Evolutionary conservation across 73 alveolate genomes (phyloP).

Genomic region (Stentor coeruleus): DNA sequence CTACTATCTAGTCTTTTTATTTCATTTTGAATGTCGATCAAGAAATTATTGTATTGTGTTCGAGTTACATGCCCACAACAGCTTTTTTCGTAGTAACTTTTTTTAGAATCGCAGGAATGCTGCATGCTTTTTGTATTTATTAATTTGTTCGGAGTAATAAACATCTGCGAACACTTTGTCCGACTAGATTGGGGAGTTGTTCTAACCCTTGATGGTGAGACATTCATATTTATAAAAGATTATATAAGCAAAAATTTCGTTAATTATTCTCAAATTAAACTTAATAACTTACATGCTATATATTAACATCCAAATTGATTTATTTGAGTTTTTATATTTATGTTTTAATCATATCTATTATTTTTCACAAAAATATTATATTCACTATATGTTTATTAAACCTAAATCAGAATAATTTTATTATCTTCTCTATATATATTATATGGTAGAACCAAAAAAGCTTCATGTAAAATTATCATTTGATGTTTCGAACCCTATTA

Average conservation of each 20-base stretch:
- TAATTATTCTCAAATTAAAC: too few relatives aligned
- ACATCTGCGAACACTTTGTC: not conserved
- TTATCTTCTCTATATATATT: too few relatives aligned
- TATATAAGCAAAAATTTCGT: too few relatives aligned
- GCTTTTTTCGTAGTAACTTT: not conserved
- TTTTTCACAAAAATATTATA: too few relatives aligned
- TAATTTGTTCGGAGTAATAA: not conserved
- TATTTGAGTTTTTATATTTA: too few relatives aligned
- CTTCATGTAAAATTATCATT: not conserved
- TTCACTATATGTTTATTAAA: too few relatives aligned
- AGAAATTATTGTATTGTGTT: not conserved
- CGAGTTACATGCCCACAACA: not conserved
- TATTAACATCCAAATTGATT: too few relatives aligned
- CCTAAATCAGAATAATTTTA: too few relatives aligned
- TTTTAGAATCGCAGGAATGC: not conserved
- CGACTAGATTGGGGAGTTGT: not conserved
- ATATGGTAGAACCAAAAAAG: not conserved
- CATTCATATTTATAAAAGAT: too few relatives aligned
- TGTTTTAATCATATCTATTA: too few relatives aligned
- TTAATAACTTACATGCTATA: too few relatives aligned
- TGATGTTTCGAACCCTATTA: not conserved
- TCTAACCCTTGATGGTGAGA: not conserved
- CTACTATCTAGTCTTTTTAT: not conserved
- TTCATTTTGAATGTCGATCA: not conserved
- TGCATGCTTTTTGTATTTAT: not conserved